Evolutionary conservation across 257 asterid species (phyloP).

Genomic region (Striga asiatica): DNA sequence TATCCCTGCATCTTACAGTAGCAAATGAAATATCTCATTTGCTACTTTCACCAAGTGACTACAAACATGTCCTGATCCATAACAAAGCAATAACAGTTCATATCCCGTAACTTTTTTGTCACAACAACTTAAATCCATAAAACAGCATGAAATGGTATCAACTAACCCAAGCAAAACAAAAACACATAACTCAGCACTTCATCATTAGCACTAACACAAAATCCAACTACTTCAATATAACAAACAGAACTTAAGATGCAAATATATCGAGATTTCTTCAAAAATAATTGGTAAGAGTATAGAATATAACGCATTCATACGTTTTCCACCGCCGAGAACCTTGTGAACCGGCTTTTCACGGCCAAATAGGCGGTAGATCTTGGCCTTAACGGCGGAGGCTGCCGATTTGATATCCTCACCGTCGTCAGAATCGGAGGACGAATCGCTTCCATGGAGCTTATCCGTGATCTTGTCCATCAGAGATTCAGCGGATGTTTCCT

Average conservation of each 20-base stretch:
- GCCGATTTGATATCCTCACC: constrained; percentile 37
- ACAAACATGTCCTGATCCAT: neutral
- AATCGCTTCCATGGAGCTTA: constrained; percentile 50
- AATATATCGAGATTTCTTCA: neutral
- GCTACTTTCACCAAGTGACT: neutral
- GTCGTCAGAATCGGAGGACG: constrained; percentile 77
- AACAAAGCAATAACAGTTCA: no score
- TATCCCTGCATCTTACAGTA: neutral
- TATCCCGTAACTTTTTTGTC: no score
- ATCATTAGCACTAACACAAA: neutral
- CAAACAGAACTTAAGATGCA: neutral
- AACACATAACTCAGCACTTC: no score
- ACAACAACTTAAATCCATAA: no score
- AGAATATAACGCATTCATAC: constrained; percentile 25
- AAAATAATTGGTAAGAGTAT: neutral
- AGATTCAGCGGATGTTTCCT: constrained; percentile 51
- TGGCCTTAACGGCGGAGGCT: constrained; percentile 35
- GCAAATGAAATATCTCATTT: neutral
- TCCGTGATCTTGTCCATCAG: constrained; percentile 60
- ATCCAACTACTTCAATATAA: neutral
- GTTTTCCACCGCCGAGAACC: constrained; percentile 88
- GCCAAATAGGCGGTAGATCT: constrained; percentile 85
- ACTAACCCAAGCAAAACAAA: no score
- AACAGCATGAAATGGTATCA: no score
- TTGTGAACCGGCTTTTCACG: constrained; percentile 75